These are phyloP conservation scores for Penicillium corylophilum DNA, from an alignment of 2,329 filamentous ascomycete genomes.

Conservation along the genomic window DNA sequence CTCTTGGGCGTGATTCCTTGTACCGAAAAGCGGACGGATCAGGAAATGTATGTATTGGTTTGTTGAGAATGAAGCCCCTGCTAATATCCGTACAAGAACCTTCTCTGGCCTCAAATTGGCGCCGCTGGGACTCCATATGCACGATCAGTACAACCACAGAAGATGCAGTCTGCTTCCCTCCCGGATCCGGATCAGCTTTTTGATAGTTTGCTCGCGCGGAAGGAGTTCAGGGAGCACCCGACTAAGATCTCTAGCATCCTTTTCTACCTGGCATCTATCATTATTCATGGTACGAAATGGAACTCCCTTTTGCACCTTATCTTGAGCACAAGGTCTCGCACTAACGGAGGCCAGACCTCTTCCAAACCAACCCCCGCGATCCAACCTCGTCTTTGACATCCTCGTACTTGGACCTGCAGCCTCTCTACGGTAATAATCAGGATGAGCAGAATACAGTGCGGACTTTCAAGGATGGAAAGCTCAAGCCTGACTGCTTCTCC, in stretches of 20 bases:
- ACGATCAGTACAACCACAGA: conserved; percentile 60
- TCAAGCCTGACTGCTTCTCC: conserved; percentile 70
- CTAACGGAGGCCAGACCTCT: conserved; percentile 52
- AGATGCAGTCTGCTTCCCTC: conserved; percentile 57
- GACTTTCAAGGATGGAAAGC: conserved; percentile 63
- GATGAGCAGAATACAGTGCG: conserved; percentile 63
- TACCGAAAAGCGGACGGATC: conserved; percentile 41
- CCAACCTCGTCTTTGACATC: conserved; percentile 65
- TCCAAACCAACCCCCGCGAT: conserved; percentile 64
- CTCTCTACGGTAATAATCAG: conserved; percentile 68
- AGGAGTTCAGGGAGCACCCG: conserved; percentile 63
- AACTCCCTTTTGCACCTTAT: not conserved
- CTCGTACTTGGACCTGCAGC: conserved; percentile 72
- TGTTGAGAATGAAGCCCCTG: conserved; percentile 22
- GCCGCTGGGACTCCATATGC: conserved; percentile 67
- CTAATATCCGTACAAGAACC: conserved; percentile 54
- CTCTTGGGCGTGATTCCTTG: conserved; percentile 37
- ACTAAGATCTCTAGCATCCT: conserved; percentile 73
- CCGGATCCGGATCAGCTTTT: conserved; percentile 68
- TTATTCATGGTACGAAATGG: conserved; percentile 50
- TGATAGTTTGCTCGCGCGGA: conserved; percentile 64
- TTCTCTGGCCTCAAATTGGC: conserved; percentile 63
- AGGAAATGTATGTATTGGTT: conserved; percentile 36
- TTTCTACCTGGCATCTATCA: conserved; percentile 72
- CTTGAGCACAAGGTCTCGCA: not conserved